Percentiles rank a stretch among this genome's conserved stretches.
Conservation (phyloP, 495 filamentous ascomycete species). For the Daldinia loculata region DNA sequence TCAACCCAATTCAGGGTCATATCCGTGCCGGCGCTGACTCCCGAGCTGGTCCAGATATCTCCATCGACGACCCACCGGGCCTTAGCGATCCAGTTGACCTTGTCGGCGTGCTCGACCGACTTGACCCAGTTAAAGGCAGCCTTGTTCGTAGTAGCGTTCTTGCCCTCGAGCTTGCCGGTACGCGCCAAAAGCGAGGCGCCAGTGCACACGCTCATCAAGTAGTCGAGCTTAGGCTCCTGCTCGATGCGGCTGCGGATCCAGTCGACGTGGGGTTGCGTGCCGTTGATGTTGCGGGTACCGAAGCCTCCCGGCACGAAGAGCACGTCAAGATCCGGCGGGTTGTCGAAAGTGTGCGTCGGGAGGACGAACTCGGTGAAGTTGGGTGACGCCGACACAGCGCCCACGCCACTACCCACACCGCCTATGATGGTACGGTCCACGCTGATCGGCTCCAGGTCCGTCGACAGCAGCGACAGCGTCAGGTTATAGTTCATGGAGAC, state of each 20-base stretch:
- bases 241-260: constrained; percentile 26
- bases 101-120: constrained; percentile 21
- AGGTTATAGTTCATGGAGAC: constrained; percentile 53
- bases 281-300: constrained; percentile 51
- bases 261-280: constrained; percentile 29
- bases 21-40: constrained; percentile 40
- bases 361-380: constrained; percentile 53
- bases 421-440: constrained; percentile 26
- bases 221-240: constrained; percentile 23
- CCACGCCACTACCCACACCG: constrained; percentile 11
- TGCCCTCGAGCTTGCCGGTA: constrained; percentile 27
- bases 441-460: constrained; percentile 60
- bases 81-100: constrained; percentile 37
- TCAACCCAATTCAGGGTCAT: constrained; percentile 37
- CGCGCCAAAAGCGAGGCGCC: constrained; percentile 37
- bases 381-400: constrained; percentile 28
- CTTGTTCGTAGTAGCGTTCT: constrained; percentile 40
- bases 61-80: constrained; percentile 41
- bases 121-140: constrained; percentile 35
- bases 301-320: constrained; percentile 68
- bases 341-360: constrained; percentile 67
- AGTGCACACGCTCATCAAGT: constrained; percentile 40
- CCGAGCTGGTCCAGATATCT: constrained; percentile 34
- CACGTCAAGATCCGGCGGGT: constrained; percentile 62
- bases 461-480: constrained; percentile 58